Conservation (phyloP, 129 eudicot species). For the Artemisia tridentata region DNA sequence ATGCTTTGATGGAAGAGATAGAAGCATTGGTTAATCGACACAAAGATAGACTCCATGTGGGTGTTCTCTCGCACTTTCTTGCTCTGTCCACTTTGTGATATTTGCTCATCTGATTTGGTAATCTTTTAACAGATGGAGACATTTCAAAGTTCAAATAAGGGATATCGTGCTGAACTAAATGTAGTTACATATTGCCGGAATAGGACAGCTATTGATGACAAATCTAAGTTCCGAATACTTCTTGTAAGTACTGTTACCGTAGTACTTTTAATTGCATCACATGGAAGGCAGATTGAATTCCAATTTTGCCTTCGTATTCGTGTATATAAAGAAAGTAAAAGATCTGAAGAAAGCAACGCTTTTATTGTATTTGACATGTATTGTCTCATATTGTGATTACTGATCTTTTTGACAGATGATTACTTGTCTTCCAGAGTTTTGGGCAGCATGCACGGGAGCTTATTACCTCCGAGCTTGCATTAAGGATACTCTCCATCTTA, state of each 20-base stretch:
- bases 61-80: slow-evolving; percentile 24
- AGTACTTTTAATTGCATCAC: slow-evolving; percentile 27
- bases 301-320: slow-evolving; percentile 6
- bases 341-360: slow-evolving; percentile 17
- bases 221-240: slow-evolving; percentile 74
- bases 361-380: slow-evolving; percentile 34
- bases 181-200: slow-evolving; percentile 81
- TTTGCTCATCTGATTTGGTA: slow-evolving; percentile 18
- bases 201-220: slow-evolving; percentile 65
- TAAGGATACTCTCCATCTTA: slow-evolving; percentile 80
- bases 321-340: slow-evolving; percentile 14
- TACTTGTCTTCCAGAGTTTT: slow-evolving; percentile 99
- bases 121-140: slow-evolving; percentile 63
- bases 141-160: slow-evolving; percentile 57
- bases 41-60: slow-evolving; percentile 64
- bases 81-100: neutral
- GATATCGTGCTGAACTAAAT: slow-evolving; percentile 69
- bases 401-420: slow-evolving; percentile 99
- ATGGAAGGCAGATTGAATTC: slow-evolving; percentile 16
- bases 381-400: slow-evolving; percentile 84
- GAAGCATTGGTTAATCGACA: slow-evolving; percentile 82
- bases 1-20: slow-evolving; percentile 82
- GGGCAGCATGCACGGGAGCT: slow-evolving; percentile 99
- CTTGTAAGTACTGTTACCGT: slow-evolving; percentile 56
- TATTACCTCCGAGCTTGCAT: slow-evolving; percentile 92